Evolutionary conservation across 2,329 filamentous ascomycete species (phyloP), one percentile per base, ranked within the genome.

Genomic region (Cercospora zeae-maydis): DNA sequence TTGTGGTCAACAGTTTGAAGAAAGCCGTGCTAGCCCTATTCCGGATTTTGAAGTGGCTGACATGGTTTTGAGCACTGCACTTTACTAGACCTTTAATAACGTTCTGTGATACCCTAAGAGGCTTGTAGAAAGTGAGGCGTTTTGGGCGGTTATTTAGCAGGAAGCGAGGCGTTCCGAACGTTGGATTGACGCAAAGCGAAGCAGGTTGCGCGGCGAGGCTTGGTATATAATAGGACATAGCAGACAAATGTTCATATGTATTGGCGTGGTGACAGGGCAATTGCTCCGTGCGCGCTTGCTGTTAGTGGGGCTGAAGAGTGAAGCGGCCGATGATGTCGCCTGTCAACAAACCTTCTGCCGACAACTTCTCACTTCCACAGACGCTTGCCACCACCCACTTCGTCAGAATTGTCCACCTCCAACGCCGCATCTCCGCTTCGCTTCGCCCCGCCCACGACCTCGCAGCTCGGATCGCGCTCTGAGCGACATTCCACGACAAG

Each of bases 31-130:
- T 83, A 51, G 87, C 86, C 2, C 72, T 85, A 0, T 79, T 86
- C 55, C 78, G 80, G 10, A 82, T 84, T 9, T 80, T 90, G n/a
- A 83, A 83, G 73, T 98, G 93, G 93, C 77, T 97, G 74, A 78
- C 96, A 66, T 96, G 91, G 91, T 75, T 95, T 69, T 91, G 76
- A 79, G n/a, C 47, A 21, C 10, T 6, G 24, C 47, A 11, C 47
- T 30, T 33, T 33, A 19, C 47, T 33, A 52, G 47, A 21, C 13
- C 33, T 53, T 30, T 55, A 34, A 42, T 62, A 42, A 58, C 45
- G 49, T 63, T 59, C 36, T 54, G 61, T 55, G 62, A 63, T 63
- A 63, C 62, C 62, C 62, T 56, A 14, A 33, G 47, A 52, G 58
- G 42, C 52, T 60, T 59, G 9, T 33, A 21, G 57, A 59, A 33